Base-by-base conservation (phyloP, 768 basidiomycete genomes). In the Mycena rosella region DNA sequence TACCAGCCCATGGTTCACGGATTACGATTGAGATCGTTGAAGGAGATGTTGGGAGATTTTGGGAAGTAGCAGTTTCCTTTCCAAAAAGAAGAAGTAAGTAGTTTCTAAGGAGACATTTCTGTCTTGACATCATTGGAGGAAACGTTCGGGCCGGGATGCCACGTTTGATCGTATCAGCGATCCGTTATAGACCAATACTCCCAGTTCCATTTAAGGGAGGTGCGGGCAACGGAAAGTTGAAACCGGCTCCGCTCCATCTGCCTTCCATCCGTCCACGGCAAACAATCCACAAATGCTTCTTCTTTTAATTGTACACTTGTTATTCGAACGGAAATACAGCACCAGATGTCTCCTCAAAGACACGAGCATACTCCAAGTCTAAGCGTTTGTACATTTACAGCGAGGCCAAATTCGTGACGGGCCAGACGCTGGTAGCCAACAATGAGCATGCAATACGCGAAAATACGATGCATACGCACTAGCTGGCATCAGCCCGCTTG, bases 391-490 rank as follows among this genome's bases (percentile, higher is more conserved):
- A 45, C 22, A 60, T 51, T 83, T 81, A 91, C 71, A 91, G 77
- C 24, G 82, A 79, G n/a, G 91, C 83, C 72, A 92, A 74, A 75
- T 86, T 91, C 68, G 90, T 92, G 36, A 89, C 78, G 5, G 93
- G 93, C 93, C 93, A 94, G 61, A 85, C 80, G 80, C 92, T 94
- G 72, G 45, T 14, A 5, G 29, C 29, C 47, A 34, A 26, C 38
- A 49, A 53, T 58, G 65, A 69, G 64, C 66, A 52, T 61, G 62
- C 67, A 44, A 61, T 32, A 65, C 51, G 24, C 44, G 63, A 48
- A 47, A 18, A 17, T 27, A 45, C 24, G 30, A 27, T 26, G 55
- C 11, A 48, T 51, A 89, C 92, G 82, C 78, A 96, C 96, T 98
- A 97, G 64, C 85, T 88, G 22, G 86, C 81, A 44, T 78, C 78